Evolutionary conservation across 2,329 filamentous ascomycete genomes (phyloP).

Genomic region (Colletotrichum tanaceti): DNA sequence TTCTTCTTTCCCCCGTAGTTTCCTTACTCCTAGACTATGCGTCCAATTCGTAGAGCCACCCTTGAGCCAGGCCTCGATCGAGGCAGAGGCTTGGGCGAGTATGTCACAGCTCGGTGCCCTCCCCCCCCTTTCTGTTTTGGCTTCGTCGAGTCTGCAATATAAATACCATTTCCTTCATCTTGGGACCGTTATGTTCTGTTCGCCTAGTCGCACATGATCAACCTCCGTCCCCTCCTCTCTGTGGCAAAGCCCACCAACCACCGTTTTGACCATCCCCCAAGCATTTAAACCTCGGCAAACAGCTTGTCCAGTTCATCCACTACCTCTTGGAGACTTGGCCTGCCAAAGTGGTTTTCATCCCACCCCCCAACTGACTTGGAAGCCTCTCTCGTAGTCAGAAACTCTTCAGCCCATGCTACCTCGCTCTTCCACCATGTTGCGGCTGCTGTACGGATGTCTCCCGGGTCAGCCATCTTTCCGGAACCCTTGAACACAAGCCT

Average conservation of each 20-base stretch:
- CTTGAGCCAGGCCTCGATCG: neutral
- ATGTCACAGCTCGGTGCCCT: neutral
- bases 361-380: constrained; percentile 55
- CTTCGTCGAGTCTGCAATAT: neutral
- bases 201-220: neutral
- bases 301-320: constrained; percentile 39
- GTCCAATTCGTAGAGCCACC: neutral
- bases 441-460: constrained; percentile 53
- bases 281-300: constrained; percentile 44
- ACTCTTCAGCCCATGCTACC: constrained; percentile 60
- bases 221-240: neutral
- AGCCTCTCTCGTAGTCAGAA: constrained; percentile 55
- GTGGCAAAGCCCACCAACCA: neutral
- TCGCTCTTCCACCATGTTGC: constrained; percentile 62
- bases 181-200: neutral
- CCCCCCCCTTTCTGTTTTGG: neutral
- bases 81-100: neutral
- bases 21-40: neutral
- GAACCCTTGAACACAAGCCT: constrained; percentile 57
- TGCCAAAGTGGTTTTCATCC: constrained; percentile 62
- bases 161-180: constrained; percentile 6
- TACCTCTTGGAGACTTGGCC: constrained; percentile 61
- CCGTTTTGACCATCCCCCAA: neutral
- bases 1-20: no score
- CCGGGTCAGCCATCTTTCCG: constrained; percentile 49